Base-by-base conservation (phyloP, 2,329 filamentous ascomycete species). In the Exophiala phaeomuriformis region DNA sequence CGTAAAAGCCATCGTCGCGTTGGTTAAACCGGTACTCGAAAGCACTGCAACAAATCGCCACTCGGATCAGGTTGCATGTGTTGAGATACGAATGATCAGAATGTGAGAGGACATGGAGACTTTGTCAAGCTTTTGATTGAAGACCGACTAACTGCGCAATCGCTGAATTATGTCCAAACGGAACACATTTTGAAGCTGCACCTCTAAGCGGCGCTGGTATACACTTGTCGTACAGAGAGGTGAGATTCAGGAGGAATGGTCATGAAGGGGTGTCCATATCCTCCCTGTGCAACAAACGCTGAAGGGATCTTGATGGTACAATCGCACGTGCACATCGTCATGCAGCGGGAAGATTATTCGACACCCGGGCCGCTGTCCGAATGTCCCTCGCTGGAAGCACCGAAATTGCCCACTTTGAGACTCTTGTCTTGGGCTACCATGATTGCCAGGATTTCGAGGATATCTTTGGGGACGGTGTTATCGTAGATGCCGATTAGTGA, bases 401-500 rank as follows among this genome's bases (percentile, higher is more conserved):
- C 61, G 47, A 63, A 63, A 5, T 51, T 55, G 37, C 75, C 80
- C 59, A 88, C 77, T 63, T 84, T 80, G 63, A 89, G 75, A 60
- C 76, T 82, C 59, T 85, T 81, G 74, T 97, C 93, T 71, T 90
- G 83, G 61, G 90, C 91, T 67, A 98, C 95, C 89, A 98, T 96
- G 75, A 96, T 89, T 62, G 93, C 93, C 59, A 98, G 83, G 65
- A 97, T 85, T 71, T 98, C 91, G 64, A 98, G 84, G 65, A 97
- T 88, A 59, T 90, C 90, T 86, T 96, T 96, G 64, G 91, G 86
- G 43, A 97, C 90, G 32, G 93, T 97, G 82, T 95, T 95, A 73
- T 98, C 93, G 74, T 98, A 98, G 72, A 98, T 95, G 66, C 81
- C 82, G 70, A 98, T 96, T 65, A 98, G 78, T 68, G 97, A 93